A percentile compares a stretch with the other conserved stretches of the same genome.
phyloP scores from a whole-genome alignment of 1,139 yeast genomes.

The Meyerozyma carpophila region DNA sequence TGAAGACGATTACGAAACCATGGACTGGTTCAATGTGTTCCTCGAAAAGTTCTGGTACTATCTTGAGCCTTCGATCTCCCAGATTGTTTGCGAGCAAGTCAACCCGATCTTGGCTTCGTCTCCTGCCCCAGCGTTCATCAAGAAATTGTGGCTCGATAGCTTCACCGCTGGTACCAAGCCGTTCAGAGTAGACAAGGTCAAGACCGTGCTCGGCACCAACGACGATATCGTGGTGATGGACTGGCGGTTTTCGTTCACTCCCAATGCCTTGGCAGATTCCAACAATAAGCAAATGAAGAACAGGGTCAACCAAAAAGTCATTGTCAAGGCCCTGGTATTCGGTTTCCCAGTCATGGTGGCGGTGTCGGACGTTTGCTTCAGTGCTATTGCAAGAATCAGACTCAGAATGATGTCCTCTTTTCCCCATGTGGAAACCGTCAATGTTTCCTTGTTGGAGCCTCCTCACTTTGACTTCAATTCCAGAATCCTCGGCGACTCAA shows the following conservation, averaged over 20 bases:
- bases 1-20: slow-evolving; percentile 84
- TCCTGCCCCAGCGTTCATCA: slow-evolving; percentile 78
- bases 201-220: slow-evolving; percentile 80
- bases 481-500: slow-evolving; percentile 68
- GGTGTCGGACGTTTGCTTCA: slow-evolving; percentile 58
- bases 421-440: slow-evolving; percentile 91
- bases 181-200: slow-evolving; percentile 83
- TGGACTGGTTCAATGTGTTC: slow-evolving; percentile 92
- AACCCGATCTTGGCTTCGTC: slow-evolving; percentile 76
- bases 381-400: slow-evolving; percentile 70
- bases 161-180: slow-evolving; percentile 94
- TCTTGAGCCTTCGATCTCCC: slow-evolving; percentile 86
- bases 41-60: slow-evolving; percentile 87
- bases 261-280: slow-evolving; percentile 80
- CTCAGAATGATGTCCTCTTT: slow-evolving; percentile 83
- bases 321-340: slow-evolving; percentile 61
- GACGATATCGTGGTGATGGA: slow-evolving; percentile 95
- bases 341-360: slow-evolving; percentile 62
- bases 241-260: slow-evolving; percentile 86
- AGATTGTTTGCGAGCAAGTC: slow-evolving; percentile 77
- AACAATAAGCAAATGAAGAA: slow-evolving; percentile 79
- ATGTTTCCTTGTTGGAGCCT: slow-evolving; percentile 75
- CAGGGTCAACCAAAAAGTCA: slow-evolving; percentile 74
- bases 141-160: slow-evolving; percentile 77
- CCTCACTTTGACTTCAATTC: slow-evolving; percentile 83